Percentiles rank a stretch among this genome's conserved stretches.
These are phyloP conservation scores for Termitomyces titanicus DNA, from an alignment of 768 basidiomycete genomes.

Conservation along the genomic window DNA sequence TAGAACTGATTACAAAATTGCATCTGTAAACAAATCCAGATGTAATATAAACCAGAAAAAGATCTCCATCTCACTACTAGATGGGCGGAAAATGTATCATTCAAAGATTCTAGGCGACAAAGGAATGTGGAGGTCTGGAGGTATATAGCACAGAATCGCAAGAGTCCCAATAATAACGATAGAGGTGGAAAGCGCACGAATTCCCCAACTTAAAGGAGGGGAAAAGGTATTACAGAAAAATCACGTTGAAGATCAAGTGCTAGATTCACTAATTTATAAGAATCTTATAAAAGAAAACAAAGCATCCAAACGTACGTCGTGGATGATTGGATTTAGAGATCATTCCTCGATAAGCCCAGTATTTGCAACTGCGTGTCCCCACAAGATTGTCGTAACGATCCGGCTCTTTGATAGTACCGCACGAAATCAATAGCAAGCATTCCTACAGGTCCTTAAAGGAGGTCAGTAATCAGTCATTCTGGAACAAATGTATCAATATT, in stretches of 20 bases:
- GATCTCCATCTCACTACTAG: no score
- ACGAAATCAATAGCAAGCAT: slow-evolving; percentile 13
- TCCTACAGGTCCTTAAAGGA: neutral
- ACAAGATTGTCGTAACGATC: neutral
- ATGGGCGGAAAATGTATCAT: no score
- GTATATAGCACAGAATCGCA: neutral
- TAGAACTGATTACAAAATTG: no score
- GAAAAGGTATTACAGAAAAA: neutral
- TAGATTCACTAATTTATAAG: neutral
- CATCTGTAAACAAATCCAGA: no score
- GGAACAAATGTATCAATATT: neutral
- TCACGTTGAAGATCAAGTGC: no score
- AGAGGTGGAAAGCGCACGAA: neutral
- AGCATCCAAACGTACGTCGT: neutral
- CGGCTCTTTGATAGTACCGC: slow-evolving; percentile 13
- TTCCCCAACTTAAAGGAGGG: neutral
- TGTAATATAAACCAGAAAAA: no score
- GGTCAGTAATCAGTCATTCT: neutral
- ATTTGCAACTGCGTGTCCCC: neutral
- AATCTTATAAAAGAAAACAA: neutral
- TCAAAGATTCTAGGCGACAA: no score
- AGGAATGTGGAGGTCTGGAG: neutral
- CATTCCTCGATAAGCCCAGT: neutral
- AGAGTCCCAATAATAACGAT: neutral
- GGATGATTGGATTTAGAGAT: neutral